Percentiles rank a stretch among this genome's conserved stretches.
phyloP scores from a whole-genome alignment of 495 filamentous ascomycete species.

The Penicillium soppii region DNA sequence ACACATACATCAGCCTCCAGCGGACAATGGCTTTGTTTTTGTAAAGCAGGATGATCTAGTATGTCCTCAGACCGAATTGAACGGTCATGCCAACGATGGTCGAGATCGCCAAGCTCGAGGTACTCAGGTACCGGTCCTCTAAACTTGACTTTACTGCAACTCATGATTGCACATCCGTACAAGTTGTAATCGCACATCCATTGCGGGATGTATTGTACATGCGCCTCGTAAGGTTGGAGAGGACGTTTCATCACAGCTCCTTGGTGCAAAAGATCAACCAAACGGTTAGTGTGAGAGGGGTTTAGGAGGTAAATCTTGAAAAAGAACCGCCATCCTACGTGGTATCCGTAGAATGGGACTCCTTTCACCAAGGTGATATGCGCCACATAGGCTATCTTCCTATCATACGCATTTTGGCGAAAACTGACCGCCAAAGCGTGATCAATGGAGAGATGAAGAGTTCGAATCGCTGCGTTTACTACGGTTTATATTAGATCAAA shows the following conservation, averaged over 20 bases:
- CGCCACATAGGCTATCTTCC: constrained; percentile 72
- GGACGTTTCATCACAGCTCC: constrained; percentile 77
- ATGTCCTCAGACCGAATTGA: constrained; percentile 57
- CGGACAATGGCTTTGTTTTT: constrained; percentile 79
- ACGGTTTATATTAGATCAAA: background rate
- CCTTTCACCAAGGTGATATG: constrained; percentile 91
- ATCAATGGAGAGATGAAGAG: constrained; percentile 78
- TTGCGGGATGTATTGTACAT: constrained; percentile 86
- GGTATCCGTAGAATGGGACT: constrained; percentile 90
- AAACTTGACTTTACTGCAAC: constrained; percentile 66
- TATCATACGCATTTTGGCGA: constrained; percentile 67
- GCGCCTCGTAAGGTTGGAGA: constrained; percentile 91
- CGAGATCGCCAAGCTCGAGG: constrained; percentile 51
- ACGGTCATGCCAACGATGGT: constrained; percentile 77
- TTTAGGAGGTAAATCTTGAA: constrained; percentile 94
- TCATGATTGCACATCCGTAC: constrained; percentile 87
- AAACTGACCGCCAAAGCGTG: constrained; percentile 81
- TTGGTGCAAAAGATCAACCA: constrained; percentile 82
- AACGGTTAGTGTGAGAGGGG: constrained; percentile 73
- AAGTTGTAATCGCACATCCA: constrained; percentile 99
- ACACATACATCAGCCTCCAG: constrained; percentile 88
- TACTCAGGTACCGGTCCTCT: constrained; percentile 72
- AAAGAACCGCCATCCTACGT: constrained; percentile 88
- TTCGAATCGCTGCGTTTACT: constrained; percentile 71
- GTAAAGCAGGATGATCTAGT: constrained; percentile 60